Conservation (phyloP, 208 protist species). For the Trypanosoma scelopori region DNA sequence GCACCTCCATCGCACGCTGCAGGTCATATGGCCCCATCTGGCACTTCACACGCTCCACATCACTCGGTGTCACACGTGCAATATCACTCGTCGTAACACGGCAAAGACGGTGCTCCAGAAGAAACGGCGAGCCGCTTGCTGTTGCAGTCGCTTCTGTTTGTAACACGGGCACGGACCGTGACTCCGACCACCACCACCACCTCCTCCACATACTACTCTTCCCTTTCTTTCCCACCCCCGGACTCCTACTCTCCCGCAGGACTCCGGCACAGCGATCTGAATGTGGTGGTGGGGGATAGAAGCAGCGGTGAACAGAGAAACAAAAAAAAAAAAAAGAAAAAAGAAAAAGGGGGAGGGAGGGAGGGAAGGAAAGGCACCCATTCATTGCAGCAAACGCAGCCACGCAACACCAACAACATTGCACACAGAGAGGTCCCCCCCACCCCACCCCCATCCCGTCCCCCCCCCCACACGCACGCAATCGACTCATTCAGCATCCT, state of each 20-base stretch:
- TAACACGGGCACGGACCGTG: not conserved
- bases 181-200: slow-evolving; percentile 1
- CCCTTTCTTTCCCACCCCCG: not conserved
- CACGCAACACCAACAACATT: too few relatives aligned
- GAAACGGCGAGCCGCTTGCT: slow-evolving; percentile 6
- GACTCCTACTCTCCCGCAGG: not conserved
- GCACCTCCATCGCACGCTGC: slow-evolving; percentile 37
- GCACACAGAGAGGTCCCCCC: too few relatives aligned
- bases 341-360: too few relatives aligned
- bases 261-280: not conserved
- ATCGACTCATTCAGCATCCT: not conserved
- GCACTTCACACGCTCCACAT: slow-evolving; percentile 43
- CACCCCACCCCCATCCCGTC: too few relatives aligned
- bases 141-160: not conserved
- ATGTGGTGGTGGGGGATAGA: not conserved
- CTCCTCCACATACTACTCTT: not conserved
- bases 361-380: too few relatives aligned
- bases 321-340: slow-evolving; percentile 2
- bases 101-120: slow-evolving; percentile 48
- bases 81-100: slow-evolving; percentile 61
- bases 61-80: slow-evolving; percentile 43
- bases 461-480: too few relatives aligned
- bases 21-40: slow-evolving; percentile 42
- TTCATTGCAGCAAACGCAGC: too few relatives aligned
- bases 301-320: not conserved